phyloP scores from a whole-genome alignment of 2,329 filamentous ascomycete species.

The Stachybotrys chlorohalonatus region DNA sequence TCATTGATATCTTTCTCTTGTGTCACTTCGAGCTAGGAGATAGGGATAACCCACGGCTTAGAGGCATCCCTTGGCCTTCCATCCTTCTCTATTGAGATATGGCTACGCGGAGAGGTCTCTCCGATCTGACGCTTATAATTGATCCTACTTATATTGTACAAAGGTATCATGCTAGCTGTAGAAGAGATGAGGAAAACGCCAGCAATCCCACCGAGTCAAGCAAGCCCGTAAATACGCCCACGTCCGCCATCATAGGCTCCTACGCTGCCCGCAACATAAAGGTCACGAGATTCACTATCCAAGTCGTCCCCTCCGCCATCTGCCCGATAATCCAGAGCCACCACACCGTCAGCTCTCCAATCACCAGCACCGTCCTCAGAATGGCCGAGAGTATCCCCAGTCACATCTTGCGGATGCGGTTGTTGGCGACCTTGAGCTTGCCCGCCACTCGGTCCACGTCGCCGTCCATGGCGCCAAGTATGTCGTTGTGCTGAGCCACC shows the following conservation, averaged over 20 bases:
- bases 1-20: no score
- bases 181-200: not conserved
- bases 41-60: no score
- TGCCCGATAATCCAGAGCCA: constrained; percentile 16
- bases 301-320: constrained; percentile 13
- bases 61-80: no score
- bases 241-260: constrained; percentile 2
- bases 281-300: constrained; percentile 17
- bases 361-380: constrained; percentile 17
- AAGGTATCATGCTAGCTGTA: not conserved
- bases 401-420: constrained; percentile 58
- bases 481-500: constrained; percentile 60
- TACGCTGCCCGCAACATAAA: constrained; percentile 13
- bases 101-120: no score
- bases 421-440: constrained; percentile 69
- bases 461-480: constrained; percentile 57
- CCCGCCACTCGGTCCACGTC: constrained; percentile 56
- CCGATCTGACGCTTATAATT: not conserved
- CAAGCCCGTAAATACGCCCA: not conserved
- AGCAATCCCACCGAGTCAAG: not conserved
- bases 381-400: constrained; percentile 15
- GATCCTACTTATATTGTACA: not conserved
- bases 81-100: no score
- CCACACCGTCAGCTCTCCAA: constrained; percentile 20
- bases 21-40: no score